Percentiles rank a stretch among this genome's conserved stretches.
These are phyloP conservation scores for Yarrowia bubula DNA, from an alignment of 805 yeast genomes.

Conservation along the genomic window DNA sequence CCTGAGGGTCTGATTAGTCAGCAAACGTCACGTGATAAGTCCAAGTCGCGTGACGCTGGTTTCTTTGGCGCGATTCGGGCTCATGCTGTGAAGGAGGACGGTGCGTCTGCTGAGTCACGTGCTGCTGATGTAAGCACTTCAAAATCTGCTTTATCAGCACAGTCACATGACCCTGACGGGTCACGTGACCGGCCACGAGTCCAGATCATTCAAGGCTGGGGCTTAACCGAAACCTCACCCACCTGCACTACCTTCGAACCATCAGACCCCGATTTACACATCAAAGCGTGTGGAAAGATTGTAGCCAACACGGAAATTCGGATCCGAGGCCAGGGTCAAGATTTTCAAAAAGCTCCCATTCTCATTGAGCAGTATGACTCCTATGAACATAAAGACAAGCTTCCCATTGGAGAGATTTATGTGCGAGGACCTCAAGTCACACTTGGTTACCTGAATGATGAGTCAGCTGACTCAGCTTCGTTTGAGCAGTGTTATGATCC, in stretches of 20 bases:
- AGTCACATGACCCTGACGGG: no score
- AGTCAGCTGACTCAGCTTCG: constrained; percentile 48
- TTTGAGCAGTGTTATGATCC: constrained; percentile 40
- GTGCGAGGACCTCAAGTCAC: constrained; percentile 59
- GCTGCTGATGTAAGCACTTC: no score
- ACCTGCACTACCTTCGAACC: constrained; percentile 13
- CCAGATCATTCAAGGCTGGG: constrained; percentile 26
- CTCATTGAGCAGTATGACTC: neutral
- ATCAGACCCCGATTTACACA: neutral
- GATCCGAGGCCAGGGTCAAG: constrained; percentile 12
- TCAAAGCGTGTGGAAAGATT: constrained; percentile 2
- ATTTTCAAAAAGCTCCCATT: constrained; percentile 6
- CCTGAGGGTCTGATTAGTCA: neutral
- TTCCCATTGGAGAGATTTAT: constrained; percentile 48
- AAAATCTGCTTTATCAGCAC: no score
- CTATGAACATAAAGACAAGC: neutral
- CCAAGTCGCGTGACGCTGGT: neutral
- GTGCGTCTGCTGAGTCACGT: neutral
- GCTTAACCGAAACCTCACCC: constrained; percentile 29
- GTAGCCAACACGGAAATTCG: constrained; percentile 7
- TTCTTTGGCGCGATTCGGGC: neutral
- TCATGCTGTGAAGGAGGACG: neutral
- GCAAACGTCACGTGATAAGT: neutral
- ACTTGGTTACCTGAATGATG: constrained; percentile 48
- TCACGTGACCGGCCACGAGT: neutral